Evolutionary conservation across 805 yeast species (phyloP).

Genomic region (Pichia exigua): DNA sequence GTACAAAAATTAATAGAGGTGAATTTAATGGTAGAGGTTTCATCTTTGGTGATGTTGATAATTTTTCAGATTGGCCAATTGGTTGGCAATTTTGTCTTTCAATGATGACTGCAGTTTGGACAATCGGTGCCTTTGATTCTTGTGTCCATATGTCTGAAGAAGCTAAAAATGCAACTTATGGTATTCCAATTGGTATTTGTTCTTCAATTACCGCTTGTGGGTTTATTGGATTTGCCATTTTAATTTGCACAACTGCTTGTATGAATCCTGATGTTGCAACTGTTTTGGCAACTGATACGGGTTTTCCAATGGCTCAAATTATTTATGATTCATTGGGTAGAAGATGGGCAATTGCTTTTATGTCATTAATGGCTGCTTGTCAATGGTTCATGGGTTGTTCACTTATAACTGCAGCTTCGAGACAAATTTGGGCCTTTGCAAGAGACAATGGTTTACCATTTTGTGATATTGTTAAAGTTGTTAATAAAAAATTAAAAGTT

Average conservation of each 20-base stretch:
- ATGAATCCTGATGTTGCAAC: conserved; percentile 37
- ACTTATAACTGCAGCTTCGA: conserved; percentile 51
- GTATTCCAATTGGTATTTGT: conserved; percentile 57
- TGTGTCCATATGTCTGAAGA: conserved; percentile 68
- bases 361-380: conserved; percentile 48
- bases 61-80: conserved; percentile 44
- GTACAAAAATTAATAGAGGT: conserved; percentile 32
- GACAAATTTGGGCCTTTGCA: conserved; percentile 70
- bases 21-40: conserved; percentile 38
- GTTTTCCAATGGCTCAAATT: conserved; percentile 58
- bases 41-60: conserved; percentile 46
- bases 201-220: conserved; percentile 50
- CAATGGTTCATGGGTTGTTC: conserved; percentile 62
- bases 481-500: conserved; percentile 43
- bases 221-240: conserved; percentile 47
- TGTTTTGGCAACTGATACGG: conserved; percentile 38
- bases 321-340: conserved; percentile 53
- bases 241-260: conserved; percentile 46
- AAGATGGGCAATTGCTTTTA: conserved; percentile 55
- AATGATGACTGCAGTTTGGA: conserved; percentile 61
- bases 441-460: conserved; percentile 69
- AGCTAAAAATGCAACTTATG: conserved; percentile 49
- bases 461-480: conserved; percentile 44
- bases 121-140: conserved; percentile 64
- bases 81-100: conserved; percentile 44